phyloP scores from a whole-genome alignment of 768 basidiomycete species.

The Piloderma croceum region DNA sequence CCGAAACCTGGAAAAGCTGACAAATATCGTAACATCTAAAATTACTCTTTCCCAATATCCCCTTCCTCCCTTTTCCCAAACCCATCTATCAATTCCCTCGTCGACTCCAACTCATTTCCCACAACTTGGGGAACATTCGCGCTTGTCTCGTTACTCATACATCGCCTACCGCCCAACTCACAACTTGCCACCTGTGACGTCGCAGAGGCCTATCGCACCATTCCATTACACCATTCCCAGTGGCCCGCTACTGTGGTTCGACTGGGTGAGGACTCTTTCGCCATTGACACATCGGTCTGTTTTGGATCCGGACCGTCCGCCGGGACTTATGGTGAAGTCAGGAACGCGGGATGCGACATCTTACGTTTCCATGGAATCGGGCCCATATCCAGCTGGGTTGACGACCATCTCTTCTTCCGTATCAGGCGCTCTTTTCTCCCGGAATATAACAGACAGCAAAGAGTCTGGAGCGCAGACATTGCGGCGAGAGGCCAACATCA shows the following conservation, averaged over 20 bases:
- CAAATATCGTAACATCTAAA: conserved; percentile 15
- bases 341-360: conserved; percentile 18
- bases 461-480: conserved; percentile 10
- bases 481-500: neutral
- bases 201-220: conserved; percentile 20
- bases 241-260: conserved; percentile 20
- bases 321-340: conserved; percentile 21
- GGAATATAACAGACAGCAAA: conserved; percentile 20
- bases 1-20: conserved; percentile 13
- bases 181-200: conserved; percentile 27
- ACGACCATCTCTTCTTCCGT: conserved; percentile 26
- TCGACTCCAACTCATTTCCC: conserved; percentile 30
- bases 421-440: conserved; percentile 16
- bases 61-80: too few relatives aligned
- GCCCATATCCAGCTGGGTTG: conserved; percentile 27
- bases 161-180: conserved; percentile 30
- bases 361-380: conserved; percentile 23
- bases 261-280: conserved; percentile 13
- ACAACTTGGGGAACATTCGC: too few relatives aligned
- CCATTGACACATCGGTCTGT: conserved; percentile 17
- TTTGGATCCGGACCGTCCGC: conserved; percentile 20
- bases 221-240: conserved; percentile 20
- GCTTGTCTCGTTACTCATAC: conserved; percentile 24
- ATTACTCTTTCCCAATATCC: conserved; percentile 13
- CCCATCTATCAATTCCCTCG: conserved; percentile 33